Conservation (phyloP, 2,329 filamentous ascomycete genomes). For the Aspergillus fijiensis region DNA sequence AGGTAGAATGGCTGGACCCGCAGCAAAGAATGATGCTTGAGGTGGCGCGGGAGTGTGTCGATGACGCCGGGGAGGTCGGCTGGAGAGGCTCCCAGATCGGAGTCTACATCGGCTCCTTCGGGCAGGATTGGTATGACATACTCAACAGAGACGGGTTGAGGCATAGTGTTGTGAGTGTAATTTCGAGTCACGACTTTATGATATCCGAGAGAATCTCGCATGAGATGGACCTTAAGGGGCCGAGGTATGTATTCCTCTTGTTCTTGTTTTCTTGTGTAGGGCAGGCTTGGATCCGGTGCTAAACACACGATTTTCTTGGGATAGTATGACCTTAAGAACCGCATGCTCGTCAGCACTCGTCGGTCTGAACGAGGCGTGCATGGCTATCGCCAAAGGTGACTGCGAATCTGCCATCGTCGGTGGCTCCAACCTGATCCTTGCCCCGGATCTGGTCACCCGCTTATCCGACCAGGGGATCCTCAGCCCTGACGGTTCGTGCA, state of each 20-base stretch:
- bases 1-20: constrained; percentile 26
- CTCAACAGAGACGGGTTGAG: constrained; percentile 7
- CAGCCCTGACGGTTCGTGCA: constrained; percentile 29
- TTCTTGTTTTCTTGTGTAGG: no score
- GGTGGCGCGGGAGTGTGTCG: constrained; percentile 27
- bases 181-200: constrained; percentile 21
- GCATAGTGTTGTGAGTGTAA: not conserved
- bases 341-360: constrained; percentile 39
- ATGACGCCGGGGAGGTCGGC: constrained; percentile 26
- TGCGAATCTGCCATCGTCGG: constrained; percentile 31
- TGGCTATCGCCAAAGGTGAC: constrained; percentile 17
- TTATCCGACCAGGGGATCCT: constrained; percentile 38
- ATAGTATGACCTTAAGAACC: constrained; percentile 30
- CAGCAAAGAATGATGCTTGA: constrained; percentile 31
- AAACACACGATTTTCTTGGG: no score
- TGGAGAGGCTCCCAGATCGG: constrained; percentile 28
- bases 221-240: constrained; percentile 28
- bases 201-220: constrained; percentile 29
- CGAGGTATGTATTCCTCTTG: constrained; percentile 1
- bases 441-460: constrained; percentile 23
- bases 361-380: constrained; percentile 31
- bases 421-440: constrained; percentile 35
- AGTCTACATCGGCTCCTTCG: constrained; percentile 15
- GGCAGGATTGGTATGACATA: constrained; percentile 18
- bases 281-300: no score